Base-by-base conservation (phyloP, 2,329 filamentous ascomycete genomes). In the Sclerotinia sclerotiorum region DNA sequence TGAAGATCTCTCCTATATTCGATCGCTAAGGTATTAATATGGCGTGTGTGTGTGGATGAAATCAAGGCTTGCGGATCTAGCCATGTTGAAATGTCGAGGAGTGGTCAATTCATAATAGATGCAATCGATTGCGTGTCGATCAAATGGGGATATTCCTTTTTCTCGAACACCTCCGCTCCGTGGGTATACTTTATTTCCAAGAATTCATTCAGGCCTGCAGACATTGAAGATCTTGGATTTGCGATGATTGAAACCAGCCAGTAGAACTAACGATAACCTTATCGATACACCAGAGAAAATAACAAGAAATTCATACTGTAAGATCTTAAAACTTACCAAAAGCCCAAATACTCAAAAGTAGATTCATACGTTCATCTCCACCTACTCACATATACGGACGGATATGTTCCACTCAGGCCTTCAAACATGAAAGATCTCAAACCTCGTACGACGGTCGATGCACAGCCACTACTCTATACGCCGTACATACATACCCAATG, bases 1-100 rank as follows among this genome's bases (percentile, higher is more conserved):
- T 35, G 54, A 58, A 58, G 64, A 66, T 66, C 64, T 57, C 55
- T 57, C 55, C 54, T 58, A 39, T 57, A 35, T 49, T 27, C 24
- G 64, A 49, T 66, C 64, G 64, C 64, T 66, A 64, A 55, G 21
- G 48, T 5, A 27, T 64, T 29, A 11, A 19, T 44, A 17, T n/a
- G 29, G 39, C 27, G 24, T 62, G 39, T 42, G 5, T 42, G 39
- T 13, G 10, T 42, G 39, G 39, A 42, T 42, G 39, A 48, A 48
- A 48, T 48, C 44, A 48, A 21, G 44, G 44, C 44, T 48, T 48
- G 15, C 44, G 44, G 17, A 48, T 48, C 17, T 48, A 17, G 15
- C 17, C 5, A 21, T 19, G 44, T 46, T 21, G 32, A 46, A 7
- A 21, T 2, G 44, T 42, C 44, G 15, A 21, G 46, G 17, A 48